Conservation (phyloP, 129 eudicot genomes). For the Calendula officinalis region DNA sequence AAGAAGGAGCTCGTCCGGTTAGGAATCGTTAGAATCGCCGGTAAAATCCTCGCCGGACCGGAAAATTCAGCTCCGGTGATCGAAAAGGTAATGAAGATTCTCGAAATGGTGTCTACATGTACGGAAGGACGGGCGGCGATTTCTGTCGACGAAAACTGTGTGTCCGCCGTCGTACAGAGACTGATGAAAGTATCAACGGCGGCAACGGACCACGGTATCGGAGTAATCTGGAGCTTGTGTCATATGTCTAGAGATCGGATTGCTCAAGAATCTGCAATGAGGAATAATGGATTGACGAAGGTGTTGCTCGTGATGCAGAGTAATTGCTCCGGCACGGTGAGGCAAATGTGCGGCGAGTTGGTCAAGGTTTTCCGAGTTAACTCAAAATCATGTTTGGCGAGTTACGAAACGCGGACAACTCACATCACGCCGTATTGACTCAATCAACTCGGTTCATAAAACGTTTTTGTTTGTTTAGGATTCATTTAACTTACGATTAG, state of each 20-base stretch:
- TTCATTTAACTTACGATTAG: slow-evolving; percentile 24
- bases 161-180: slow-evolving; percentile 35
- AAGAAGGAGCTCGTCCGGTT: slow-evolving; percentile 55
- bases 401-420: slow-evolving; percentile 73
- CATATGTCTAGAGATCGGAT: slow-evolving; percentile 49
- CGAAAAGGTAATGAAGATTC: slow-evolving; percentile 41
- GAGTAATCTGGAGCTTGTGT: slow-evolving; percentile 75
- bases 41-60: slow-evolving; percentile 36
- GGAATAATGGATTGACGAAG: slow-evolving; percentile 62
- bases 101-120: slow-evolving; percentile 51
- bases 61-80: slow-evolving; percentile 20
- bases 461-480: slow-evolving; percentile 30
- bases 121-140: slow-evolving; percentile 66
- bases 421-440: slow-evolving; percentile 77
- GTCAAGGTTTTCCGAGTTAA: slow-evolving; percentile 69
- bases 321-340: slow-evolving; percentile 45
- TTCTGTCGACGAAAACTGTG: slow-evolving; percentile 45
- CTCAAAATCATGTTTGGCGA: slow-evolving; percentile 68
- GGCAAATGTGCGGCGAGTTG: slow-evolving; percentile 72
- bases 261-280: slow-evolving; percentile 43
- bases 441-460: slow-evolving; percentile 8
- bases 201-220: slow-evolving; percentile 68
- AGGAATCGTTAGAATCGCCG: slow-evolving; percentile 48
- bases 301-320: slow-evolving; percentile 83
- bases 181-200: slow-evolving; percentile 56